Conservation (phyloP, 2,329 filamentous ascomycete genomes). For the Diplocarpon rosae region DNA sequence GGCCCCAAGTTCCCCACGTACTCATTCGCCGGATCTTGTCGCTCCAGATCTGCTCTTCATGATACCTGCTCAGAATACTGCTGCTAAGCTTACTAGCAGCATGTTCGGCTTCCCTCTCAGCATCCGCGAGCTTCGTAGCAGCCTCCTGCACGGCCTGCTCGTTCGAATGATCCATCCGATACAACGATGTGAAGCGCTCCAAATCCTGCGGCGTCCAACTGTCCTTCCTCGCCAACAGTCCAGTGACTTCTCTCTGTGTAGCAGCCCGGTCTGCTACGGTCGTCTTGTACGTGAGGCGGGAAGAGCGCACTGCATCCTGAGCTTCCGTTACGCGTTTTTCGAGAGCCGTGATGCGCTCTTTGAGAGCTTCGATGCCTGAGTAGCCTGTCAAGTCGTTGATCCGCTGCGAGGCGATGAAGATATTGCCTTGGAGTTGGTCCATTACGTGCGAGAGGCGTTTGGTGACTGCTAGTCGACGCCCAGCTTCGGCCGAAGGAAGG, state of each 20-base stretch:
- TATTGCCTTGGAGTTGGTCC: constrained; percentile 78
- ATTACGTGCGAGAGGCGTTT: constrained; percentile 58
- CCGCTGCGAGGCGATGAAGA: constrained; percentile 74
- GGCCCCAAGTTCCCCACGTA: constrained; percentile 95
- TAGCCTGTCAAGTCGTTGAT: constrained; percentile 95
- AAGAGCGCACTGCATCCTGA: constrained; percentile 54
- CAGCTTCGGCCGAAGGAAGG: constrained; percentile 37
- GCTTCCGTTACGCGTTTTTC: constrained; percentile 48
- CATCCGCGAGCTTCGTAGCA: constrained; percentile 58
- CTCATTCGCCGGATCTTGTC: constrained; percentile 93
- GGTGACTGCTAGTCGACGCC: constrained; percentile 33
- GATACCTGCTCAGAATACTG: constrained; percentile 81
- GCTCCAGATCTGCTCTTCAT: constrained; percentile 99
- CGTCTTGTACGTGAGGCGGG: constrained; percentile 69
- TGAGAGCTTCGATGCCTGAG: constrained; percentile 78
- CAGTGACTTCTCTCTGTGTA: constrained; percentile 92
- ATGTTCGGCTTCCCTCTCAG: constrained; percentile 72
- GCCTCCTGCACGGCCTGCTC: constrained; percentile 71
- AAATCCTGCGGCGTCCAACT: constrained; percentile 80
- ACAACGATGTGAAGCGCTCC: constrained; percentile 87
- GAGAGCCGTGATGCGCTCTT: constrained; percentile 61
- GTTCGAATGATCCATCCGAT: constrained; percentile 85
- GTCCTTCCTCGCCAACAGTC: constrained; percentile 85
- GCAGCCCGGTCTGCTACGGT: constrained; percentile 74
- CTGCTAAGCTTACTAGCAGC: constrained; percentile 65